Evolutionary conservation across 2,329 filamentous ascomycete genomes (phyloP), one percentile per base, ranked within the genome.

Genomic region (Cladophialophora exuberans): DNA sequence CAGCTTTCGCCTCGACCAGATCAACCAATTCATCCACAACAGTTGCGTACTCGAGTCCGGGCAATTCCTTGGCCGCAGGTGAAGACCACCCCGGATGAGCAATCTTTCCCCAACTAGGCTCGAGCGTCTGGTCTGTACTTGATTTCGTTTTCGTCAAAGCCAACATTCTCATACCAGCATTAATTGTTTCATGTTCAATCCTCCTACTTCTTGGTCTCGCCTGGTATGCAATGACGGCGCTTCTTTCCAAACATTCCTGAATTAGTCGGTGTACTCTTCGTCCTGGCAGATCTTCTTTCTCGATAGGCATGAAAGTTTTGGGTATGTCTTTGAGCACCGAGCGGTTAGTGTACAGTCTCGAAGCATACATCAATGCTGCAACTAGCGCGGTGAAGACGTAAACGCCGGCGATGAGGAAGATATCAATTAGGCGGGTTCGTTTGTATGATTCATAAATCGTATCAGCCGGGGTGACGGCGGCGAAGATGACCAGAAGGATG

Each of bases 21-120:
- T 95, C 87, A 1, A 92, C 90, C 20, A 99, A 79, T 71, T 97
- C 93, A 31, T 82, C 80, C 15, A 97, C 79, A 20, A 99, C 90
- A 1, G 85, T 84, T 64, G 80, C 81, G 71, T 96, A 97, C 61
- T 95, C 85, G n/a, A 97, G 74, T 66, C 90, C 84, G 3, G 90
- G 85, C 15, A 94, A 74, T 66, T 94, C 88, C 6, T 82, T 76
- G 1, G 84, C 87, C 25, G 83, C 81, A 4, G 93, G 93, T 2
- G 90, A 89, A 2, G 88, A 87, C 93, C 94, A 97, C 47, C 93
- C 94, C 13, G 85, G 79, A 69, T 99, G 94, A 56, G 89, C 83
- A 48, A 97, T 84, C n/a, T 83, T 75, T 18, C 89, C 90, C 93
- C 93, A 97, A 61, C 75, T 83, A 22, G 87, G 82, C 38, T 77